Evolutionary conservation across 192 early-diverging fungal species (phyloP), one percentile per base, ranked within the genome.

Genomic region (Dissophora ornata): DNA sequence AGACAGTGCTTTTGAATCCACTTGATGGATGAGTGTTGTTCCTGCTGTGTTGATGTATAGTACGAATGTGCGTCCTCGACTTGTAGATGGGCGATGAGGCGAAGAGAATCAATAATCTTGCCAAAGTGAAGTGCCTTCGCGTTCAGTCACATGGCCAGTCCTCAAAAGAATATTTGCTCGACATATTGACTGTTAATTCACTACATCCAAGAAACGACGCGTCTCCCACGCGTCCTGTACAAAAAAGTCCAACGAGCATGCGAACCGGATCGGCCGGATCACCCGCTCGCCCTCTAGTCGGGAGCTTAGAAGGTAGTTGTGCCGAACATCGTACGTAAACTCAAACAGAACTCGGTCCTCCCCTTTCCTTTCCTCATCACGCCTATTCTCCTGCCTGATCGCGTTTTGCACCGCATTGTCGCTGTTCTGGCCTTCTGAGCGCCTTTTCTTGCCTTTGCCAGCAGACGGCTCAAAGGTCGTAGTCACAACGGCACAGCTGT

Each of bases 201-300:
- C n/a, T n/a, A n/a, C n/a, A n/a, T n/a, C n/a, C n/a, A n/a, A n/a
- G n/a, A n/a, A n/a, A n/a, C n/a, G n/a, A n/a, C n/a, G n/a, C n/a
- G n/a, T n/a, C n/a, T n/a, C n/a, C n/a, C n/a, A n/a, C n/a, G n/a
- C n/a, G n/a, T n/a, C n/a, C n/a, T n/a, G n/a, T 4, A 45, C 16
- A 45, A 70, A 70, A 47, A 70, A 62, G 19, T 60, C 57, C 0
- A 70, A 28, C 21, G 58, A 61, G 26, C 68, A 70, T 24, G 68
- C 22, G 16, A 70, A 70, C 15, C 40, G 44, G 41, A 61, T 52
- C 3, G 68, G 68, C 1, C 68, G 57, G 4, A 70, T 34, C n/a
- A 70, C 68, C 3, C 68, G 36, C 51, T 70, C 68, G 33, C 68
- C 68, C 18, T 61, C 68, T 7, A 70, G n/a, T 7, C 50, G 57